Conservation (phyloP, 345 rosid genomes). For the Nephelium lappaceum region DNA sequence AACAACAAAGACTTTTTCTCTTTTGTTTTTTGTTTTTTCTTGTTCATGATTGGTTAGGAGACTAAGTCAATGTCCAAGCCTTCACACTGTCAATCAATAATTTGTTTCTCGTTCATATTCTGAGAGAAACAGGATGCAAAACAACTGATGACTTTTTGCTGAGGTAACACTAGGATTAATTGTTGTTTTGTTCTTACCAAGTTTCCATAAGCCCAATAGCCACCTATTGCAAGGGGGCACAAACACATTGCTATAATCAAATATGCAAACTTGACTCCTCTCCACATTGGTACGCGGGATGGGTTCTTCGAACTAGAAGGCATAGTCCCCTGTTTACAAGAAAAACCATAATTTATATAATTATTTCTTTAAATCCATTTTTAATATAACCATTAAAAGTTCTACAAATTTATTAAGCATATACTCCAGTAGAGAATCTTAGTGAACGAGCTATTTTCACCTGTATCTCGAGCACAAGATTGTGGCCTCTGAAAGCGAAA, state of each 20-base stretch:
- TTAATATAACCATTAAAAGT: neutral
- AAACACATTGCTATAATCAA: slow-evolving; percentile 48
- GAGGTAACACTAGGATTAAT: too few species aligned
- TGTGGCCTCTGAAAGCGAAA: slow-evolving; percentile 70
- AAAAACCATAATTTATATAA: neutral
- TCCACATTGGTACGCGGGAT: slow-evolving; percentile 61
- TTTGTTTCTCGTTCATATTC: neutral
- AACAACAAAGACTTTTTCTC: neutral
- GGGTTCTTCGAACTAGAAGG: slow-evolving; percentile 53
- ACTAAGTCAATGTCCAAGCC: neutral
- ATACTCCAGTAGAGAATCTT: too few species aligned
- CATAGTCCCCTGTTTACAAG: slow-evolving; percentile 55
- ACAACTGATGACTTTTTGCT: too few species aligned
- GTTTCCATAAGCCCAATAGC: slow-evolving; percentile 60
- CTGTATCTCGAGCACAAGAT: slow-evolving; percentile 68
- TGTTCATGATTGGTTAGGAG: too few species aligned
- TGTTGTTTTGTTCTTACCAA: slow-evolving; percentile 30
- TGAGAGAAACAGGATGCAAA: neutral
- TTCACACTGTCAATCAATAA: neutral
- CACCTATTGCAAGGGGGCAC: slow-evolving; percentile 59
- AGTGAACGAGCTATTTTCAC: slow-evolving; percentile 17
- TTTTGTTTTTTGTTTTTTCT: too few species aligned
- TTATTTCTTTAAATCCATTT: neutral
- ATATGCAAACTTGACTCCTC: slow-evolving; percentile 58
- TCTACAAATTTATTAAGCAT: too few species aligned